Evolutionary conservation across 2,329 filamentous ascomycete species (phyloP).

Genomic region (Alternaria panax): DNA sequence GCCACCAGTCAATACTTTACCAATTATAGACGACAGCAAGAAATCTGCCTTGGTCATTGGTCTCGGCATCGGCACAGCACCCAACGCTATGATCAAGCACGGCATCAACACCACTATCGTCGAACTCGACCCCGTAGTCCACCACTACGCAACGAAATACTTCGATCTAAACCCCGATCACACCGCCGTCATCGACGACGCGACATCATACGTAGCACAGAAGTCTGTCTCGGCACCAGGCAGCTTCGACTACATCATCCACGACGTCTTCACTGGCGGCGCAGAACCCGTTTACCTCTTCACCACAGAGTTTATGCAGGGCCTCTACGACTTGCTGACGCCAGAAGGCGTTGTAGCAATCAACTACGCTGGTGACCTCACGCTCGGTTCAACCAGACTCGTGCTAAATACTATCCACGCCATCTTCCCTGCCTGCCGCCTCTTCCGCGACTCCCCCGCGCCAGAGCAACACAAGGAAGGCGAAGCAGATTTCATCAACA

Average conservation of each 20-base stretch:
- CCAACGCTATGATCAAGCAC: conserved; percentile 83
- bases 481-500: conserved; percentile 82
- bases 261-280: conserved; percentile 97
- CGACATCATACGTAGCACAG: conserved; percentile 69
- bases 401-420: conserved; percentile 81
- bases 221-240: conserved; percentile 56
- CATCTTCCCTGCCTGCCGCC: conserved; percentile 87
- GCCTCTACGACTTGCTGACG: conserved; percentile 74
- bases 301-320: conserved; percentile 80
- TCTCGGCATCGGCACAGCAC: conserved; percentile 90
- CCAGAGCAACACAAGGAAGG: conserved; percentile 51
- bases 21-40: conserved; percentile 63
- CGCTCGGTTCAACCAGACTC: conserved; percentile 75
- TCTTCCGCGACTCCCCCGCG: conserved; percentile 80
- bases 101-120: conserved; percentile 93
- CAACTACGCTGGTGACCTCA: conserved; percentile 93
- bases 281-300: conserved; percentile 90
- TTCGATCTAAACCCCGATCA: conserved; percentile 82
- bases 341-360: conserved; percentile 86
- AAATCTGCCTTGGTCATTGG: conserved; percentile 88
- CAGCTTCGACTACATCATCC: conserved; percentile 89
- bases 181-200: conserved; percentile 81
- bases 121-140: conserved; percentile 90
- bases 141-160: conserved; percentile 82
- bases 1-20: conserved; percentile 17